Base-by-base conservation (phyloP, 2,329 filamentous ascomycete species). In the Zymoseptoria passerinii region DNA sequence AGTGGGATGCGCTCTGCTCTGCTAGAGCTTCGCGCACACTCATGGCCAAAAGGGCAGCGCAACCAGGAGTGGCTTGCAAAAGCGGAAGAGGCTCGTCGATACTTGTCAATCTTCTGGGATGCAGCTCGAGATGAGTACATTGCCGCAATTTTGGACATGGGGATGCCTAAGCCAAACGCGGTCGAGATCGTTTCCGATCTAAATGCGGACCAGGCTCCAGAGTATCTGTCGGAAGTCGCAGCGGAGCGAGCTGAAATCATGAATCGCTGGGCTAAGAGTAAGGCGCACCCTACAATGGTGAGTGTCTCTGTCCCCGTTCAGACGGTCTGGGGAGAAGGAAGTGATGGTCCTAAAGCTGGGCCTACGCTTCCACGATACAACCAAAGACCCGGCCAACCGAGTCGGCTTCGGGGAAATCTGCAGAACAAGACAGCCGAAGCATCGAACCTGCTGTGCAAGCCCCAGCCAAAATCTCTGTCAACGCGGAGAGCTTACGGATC, bases 401-500 rank as follows among this genome's bases (percentile, higher is more conserved):
- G 28, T 8, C 28, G 28, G 8, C 28, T 8, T 13, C 28, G 18
- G 1, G 40, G 50, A 10, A 16, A 5, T 29, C 16, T 23, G 28
- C 13, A 18, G 28, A 29, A n/a, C n/a, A n/a, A 9, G 27, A 16
- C 35, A 28, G 13, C 4, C 10, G 8, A 19, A 28, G 7, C 10
- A n/a, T 48, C 7, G 8, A 19, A 4, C 6, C 18, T 50, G n/a
- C 44, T 4, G 16, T 18, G 28, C 10, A 28, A 50, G 54, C 18
- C 10, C 20, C 23, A 8, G 19, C 8, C 28, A 48, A 20, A 8
- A 55, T 58, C 23, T 18, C 40, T 4, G 56, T 58, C 27, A 58
- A 58, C 28, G 13, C 16, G n/a, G 52, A 58, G 28, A 54, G 52
- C 10, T 19, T 58, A 13, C 56, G 48, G 16, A 27, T 58, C 28